A percentile compares a stretch with the other conserved stretches of the same genome.
Evolutionary conservation across 495 filamentous ascomycete genomes (phyloP).

Genomic region (Aspergillus asperescens): DNA sequence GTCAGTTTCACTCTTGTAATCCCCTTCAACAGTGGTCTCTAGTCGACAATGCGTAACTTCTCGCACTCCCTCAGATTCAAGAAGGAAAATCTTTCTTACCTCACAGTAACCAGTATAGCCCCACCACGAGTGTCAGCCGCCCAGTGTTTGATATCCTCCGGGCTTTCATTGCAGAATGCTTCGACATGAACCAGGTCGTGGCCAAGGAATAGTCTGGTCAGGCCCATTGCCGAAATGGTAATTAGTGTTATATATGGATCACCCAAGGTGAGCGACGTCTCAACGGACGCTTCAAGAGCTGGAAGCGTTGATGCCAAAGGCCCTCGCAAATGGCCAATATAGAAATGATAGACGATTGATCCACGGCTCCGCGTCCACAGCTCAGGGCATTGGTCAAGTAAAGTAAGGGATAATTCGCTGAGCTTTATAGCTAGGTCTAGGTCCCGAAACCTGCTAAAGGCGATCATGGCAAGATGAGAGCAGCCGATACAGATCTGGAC

Average conservation of each 20-base stretch:
- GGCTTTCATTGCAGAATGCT: conserved; percentile 62
- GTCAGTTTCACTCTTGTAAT: conserved; percentile 10
- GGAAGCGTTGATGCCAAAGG: conserved; percentile 56
- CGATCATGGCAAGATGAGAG: conserved; percentile 67
- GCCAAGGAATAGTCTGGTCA: conserved; percentile 64
- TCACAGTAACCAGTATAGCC: conserved; percentile 59
- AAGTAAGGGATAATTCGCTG: conserved; percentile 55
- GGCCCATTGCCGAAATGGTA: conserved; percentile 65
- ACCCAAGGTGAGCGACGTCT: conserved; percentile 63
- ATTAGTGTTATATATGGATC: conserved; percentile 72
- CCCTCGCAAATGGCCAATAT: conserved; percentile 66
- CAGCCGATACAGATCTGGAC: conserved; percentile 73
- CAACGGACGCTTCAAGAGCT: conserved; percentile 61
- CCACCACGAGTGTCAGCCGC: conserved; percentile 73
- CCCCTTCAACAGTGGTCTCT: not conserved
- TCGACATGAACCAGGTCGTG: conserved; percentile 75
- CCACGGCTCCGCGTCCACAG: conserved; percentile 65
- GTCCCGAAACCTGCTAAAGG: conserved; percentile 67
- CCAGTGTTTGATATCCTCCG: conserved; percentile 75
- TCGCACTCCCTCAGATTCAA: no score
- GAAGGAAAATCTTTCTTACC: conserved; percentile 22
- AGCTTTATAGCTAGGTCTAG: conserved; percentile 61
- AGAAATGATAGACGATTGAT: conserved; percentile 65
- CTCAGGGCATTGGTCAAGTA: conserved; percentile 64
- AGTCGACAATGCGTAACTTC: no score